Evolutionary conservation across 495 filamentous ascomycete species (phyloP).

Genomic region (Copromyces sp.): DNA sequence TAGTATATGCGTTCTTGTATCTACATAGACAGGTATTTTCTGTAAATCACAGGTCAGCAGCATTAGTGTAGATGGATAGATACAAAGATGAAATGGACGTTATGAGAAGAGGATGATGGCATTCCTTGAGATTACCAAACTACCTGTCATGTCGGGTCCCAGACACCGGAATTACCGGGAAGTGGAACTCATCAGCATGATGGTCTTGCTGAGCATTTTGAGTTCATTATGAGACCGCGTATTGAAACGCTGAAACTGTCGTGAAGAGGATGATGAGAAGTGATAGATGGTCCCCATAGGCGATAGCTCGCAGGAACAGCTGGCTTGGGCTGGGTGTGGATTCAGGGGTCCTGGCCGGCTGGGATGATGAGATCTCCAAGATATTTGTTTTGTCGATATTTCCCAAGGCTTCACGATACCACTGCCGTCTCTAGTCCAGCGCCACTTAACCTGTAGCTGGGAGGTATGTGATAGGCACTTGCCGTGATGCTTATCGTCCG

Average conservation of each 20-base stretch:
- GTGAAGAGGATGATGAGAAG: conserved; percentile 10
- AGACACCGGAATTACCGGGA: neutral
- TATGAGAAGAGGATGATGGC: neutral
- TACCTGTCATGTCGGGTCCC: neutral
- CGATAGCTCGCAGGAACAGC: conserved; percentile 29
- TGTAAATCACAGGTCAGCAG: neutral
- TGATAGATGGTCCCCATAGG: conserved; percentile 12
- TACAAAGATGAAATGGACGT: neutral
- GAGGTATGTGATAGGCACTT: neutral
- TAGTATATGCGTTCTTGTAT: neutral
- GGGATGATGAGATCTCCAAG: neutral
- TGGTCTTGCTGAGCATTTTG: neutral
- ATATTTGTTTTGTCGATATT: neutral
- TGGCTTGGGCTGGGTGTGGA: conserved; percentile 25
- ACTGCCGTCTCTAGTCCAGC: neutral
- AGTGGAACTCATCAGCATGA: neutral
- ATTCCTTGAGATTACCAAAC: neutral
- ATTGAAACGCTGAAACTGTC: neutral
- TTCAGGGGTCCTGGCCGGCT: neutral
- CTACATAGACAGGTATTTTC: neutral
- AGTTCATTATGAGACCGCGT: neutral
- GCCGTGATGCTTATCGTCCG: neutral
- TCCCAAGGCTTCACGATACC: neutral
- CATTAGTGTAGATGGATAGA: neutral
- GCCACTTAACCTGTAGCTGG: neutral